phyloP scores from a whole-genome alignment of 2,329 filamentous ascomycete genomes.

The Nothopassalora personata region DNA sequence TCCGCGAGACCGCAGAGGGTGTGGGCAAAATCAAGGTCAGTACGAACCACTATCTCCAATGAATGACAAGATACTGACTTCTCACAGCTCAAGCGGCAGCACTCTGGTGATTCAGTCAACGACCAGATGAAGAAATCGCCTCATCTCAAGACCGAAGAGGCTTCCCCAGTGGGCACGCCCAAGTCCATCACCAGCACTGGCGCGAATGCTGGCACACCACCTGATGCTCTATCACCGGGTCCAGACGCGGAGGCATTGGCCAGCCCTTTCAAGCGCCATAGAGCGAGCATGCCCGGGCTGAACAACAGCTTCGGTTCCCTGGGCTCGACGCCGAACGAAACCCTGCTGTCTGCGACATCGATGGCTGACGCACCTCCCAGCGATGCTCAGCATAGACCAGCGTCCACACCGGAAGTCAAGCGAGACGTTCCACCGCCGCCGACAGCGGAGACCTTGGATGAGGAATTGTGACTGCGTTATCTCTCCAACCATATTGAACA shows the following conservation, averaged over 20 bases:
- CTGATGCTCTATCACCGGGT: slow-evolving; percentile 21
- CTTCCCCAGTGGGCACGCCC: slow-evolving; percentile 41
- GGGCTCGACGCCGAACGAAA: slow-evolving; percentile 18
- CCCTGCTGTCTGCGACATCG: slow-evolving; percentile 15
- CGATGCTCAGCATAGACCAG: slow-evolving; percentile 27
- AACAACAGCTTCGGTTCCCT: slow-evolving; percentile 22
- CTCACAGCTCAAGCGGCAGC: slow-evolving; percentile 69
- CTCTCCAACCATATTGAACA: not conserved
- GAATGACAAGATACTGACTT: slow-evolving; percentile 17
- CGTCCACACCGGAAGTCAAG: slow-evolving; percentile 26
- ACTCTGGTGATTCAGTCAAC: slow-evolving; percentile 65
- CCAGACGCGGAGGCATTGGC: slow-evolving; percentile 51
- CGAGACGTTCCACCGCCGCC: slow-evolving; percentile 7
- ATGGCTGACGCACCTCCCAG: slow-evolving; percentile 19
- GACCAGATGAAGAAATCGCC: slow-evolving; percentile 43
- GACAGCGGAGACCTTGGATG: slow-evolving; percentile 38
- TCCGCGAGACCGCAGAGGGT: slow-evolving; percentile 72
- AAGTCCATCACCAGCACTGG: slow-evolving; percentile 27
- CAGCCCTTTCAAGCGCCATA: slow-evolving; percentile 71
- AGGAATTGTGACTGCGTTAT: slow-evolving; percentile 39
- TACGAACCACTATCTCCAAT: not conserved
- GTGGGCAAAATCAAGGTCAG: slow-evolving; percentile 76
- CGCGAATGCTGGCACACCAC: slow-evolving; percentile 31
- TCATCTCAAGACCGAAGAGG: slow-evolving; percentile 31
- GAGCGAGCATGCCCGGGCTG: slow-evolving; percentile 52